These are phyloP conservation scores for Martiniozyma abietophila DNA, from an alignment of 805 yeast genomes.

Conservation along the genomic window DNA sequence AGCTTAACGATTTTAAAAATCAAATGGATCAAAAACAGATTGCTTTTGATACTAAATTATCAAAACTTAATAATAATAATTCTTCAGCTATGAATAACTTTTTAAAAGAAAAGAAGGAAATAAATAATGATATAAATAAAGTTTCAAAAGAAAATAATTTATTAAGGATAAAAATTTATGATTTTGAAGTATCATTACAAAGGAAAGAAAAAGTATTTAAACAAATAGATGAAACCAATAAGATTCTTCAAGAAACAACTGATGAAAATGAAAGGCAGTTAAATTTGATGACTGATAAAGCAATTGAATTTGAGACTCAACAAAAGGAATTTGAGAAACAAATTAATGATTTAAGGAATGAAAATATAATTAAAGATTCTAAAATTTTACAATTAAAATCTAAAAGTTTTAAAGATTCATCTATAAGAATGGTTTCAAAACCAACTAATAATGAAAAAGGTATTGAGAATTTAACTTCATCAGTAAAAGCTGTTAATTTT, in stretches of 20 bases:
- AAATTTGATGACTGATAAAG: not conserved
- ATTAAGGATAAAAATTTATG: not conserved
- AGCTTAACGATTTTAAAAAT: conserved; percentile 1
- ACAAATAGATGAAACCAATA: conserved; percentile 1
- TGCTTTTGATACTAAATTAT: not conserved
- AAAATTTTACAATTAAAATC: too few species aligned
- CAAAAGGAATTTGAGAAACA: not conserved
- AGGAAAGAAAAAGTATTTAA: not conserved
- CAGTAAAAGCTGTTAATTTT: too few species aligned
- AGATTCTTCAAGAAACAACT: not conserved
- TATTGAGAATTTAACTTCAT: too few species aligned
- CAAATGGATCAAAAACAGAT: conserved; percentile 23
- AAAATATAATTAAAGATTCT: not conserved
- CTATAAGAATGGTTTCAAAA: too few species aligned
- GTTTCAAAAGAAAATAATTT: not conserved
- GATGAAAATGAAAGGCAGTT: not conserved
- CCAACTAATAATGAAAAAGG: too few species aligned
- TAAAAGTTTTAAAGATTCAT: too few species aligned
- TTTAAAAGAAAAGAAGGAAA: not conserved
- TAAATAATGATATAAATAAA: not conserved
- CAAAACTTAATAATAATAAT: not conserved
- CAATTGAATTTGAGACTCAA: not conserved
- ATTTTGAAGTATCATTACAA: not conserved
- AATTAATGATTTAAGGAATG: not conserved
- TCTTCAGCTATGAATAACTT: conserved; percentile 2